These are phyloP conservation scores for Penicillium sp. DNA, from an alignment of 2,329 filamentous ascomycete species.

Conservation along the genomic window DNA sequence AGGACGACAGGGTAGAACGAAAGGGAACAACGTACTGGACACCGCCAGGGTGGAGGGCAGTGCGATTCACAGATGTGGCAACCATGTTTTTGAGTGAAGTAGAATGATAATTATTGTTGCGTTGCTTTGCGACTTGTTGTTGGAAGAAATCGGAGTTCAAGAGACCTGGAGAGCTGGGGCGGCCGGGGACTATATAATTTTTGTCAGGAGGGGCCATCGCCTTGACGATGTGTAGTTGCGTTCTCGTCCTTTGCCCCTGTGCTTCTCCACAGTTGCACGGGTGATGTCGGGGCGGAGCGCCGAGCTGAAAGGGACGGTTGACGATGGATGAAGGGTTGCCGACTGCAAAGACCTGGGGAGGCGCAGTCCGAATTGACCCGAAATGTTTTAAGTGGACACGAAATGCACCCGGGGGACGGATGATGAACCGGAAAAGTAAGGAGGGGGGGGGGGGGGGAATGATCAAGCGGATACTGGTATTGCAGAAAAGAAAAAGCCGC, in stretches of 20 bases:
- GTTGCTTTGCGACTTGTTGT: conserved; percentile 59
- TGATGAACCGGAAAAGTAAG: conserved; percentile 9
- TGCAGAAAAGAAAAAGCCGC: neutral
- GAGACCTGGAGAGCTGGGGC: conserved; percentile 48
- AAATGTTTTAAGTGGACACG: conserved; percentile 22
- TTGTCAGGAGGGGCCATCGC: conserved; percentile 37
- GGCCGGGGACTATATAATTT: conserved; percentile 46
- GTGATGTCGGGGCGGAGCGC: conserved; percentile 38
- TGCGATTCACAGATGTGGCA: conserved; percentile 76
- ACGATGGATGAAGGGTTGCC: conserved; percentile 23
- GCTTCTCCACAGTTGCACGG: conserved; percentile 43
- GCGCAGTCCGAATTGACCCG: conserved; percentile 34
- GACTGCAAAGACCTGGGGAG: conserved; percentile 20
- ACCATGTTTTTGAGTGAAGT: conserved; percentile 55
- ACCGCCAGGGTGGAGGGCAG: conserved; percentile 84
- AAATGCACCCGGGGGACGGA: conserved; percentile 20
- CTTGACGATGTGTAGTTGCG: conserved; percentile 18
- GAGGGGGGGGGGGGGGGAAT: neutral
- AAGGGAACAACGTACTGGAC: conserved; percentile 67
- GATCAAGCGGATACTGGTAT: conserved; percentile 1
- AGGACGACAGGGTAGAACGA: neutral
- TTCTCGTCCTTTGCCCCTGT: conserved; percentile 26
- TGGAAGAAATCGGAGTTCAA: conserved; percentile 57
- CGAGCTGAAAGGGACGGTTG: conserved; percentile 26
- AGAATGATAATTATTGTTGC: conserved; percentile 60